Evolutionary conservation across 352 stramenopile species (phyloP), one percentile per base, ranked within the genome.

Genomic region (Globisporangium cederbergense): DNA sequence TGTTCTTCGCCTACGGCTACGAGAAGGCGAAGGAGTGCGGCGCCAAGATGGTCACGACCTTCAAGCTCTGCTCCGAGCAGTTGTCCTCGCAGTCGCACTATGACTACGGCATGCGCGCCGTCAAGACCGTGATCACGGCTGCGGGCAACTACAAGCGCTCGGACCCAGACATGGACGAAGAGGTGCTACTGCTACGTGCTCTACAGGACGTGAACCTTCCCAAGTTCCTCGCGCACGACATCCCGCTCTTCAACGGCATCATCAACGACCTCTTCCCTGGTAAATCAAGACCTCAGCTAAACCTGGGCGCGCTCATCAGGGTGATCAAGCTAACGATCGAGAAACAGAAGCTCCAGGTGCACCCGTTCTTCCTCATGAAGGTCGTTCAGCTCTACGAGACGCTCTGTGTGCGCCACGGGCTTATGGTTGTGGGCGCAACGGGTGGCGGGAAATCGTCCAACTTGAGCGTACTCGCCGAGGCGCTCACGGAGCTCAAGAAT

Each of bases 21-120:
- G 86, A 95, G 58, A 95, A 98, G 43, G 95, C 93, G 11, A 92
- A 95, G 50, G 83, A 97, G 30, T 98, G 92, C 46, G 93, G 92
- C 1, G 88, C 93, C 10, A 98, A 98, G 58, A 98, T 98, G 94
- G 95, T 98, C 20, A 97, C 94, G 16, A 98, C 95, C 2, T 98
- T 98, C 74, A 95, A 95, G 55, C 70, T 98, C 3, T 98, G 95
- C 60, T 98, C 90, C 0, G 95, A 98, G 66, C 96, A 98, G 74
- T 65, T 98, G 9, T 97, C 89, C 6, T 94, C 90, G 8, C 92
- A 98, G 65, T 96, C 91, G 25, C 95, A 98, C 71, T 98, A 98
- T 66, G 95, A 98, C 76, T 98, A 98, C 72, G 95, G 95, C 28
- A 98, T 98, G 95, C 81, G 95, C 36, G 95, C 95, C 0, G 95